Conservation (phyloP, 1,284 basidiomycete species). For the Pholiota adiposa region DNA sequence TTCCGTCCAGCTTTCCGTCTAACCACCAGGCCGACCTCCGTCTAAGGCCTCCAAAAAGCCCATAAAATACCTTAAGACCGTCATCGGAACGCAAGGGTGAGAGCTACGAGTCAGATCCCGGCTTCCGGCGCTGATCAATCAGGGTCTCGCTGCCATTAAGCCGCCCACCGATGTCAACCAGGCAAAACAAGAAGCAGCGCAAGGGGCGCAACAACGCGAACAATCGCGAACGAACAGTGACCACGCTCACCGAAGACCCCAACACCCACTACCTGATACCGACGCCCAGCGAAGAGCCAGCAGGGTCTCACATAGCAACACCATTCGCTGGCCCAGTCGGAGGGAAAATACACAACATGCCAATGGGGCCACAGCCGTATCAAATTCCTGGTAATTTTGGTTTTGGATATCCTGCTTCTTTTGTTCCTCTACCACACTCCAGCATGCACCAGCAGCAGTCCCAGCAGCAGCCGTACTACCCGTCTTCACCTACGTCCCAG, state of each 20-base stretch:
- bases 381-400: conserved; percentile 33
- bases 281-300: conserved; percentile 50
- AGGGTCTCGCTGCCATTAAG: conserved; percentile 23
- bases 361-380: conserved; percentile 27
- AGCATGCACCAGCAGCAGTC: conserved; percentile 27
- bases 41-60: neutral
- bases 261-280: conserved; percentile 52
- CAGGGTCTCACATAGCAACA: conserved; percentile 34
- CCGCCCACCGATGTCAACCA: conserved; percentile 52
- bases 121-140: conserved; percentile 21
- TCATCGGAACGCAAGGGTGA: conserved; percentile 11
- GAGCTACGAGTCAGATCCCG: conserved; percentile 11
- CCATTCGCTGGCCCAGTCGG: conserved; percentile 28
- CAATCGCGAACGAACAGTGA: conserved; percentile 66
- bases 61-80: neutral
- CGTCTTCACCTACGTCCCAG: conserved; percentile 12
- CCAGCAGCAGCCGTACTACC: conserved; percentile 19
- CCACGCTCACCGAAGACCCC: conserved; percentile 61
- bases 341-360: conserved; percentile 28
- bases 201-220: conserved; percentile 55
- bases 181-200: conserved; percentile 61
- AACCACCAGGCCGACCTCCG: conserved; percentile 10
- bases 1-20: conserved; percentile 15
- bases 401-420: conserved; percentile 29
- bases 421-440: conserved; percentile 24